These are phyloP conservation scores for Skeletonema grethae DNA, from an alignment of 108 stramenopile genomes.

Conservation along the genomic window DNA sequence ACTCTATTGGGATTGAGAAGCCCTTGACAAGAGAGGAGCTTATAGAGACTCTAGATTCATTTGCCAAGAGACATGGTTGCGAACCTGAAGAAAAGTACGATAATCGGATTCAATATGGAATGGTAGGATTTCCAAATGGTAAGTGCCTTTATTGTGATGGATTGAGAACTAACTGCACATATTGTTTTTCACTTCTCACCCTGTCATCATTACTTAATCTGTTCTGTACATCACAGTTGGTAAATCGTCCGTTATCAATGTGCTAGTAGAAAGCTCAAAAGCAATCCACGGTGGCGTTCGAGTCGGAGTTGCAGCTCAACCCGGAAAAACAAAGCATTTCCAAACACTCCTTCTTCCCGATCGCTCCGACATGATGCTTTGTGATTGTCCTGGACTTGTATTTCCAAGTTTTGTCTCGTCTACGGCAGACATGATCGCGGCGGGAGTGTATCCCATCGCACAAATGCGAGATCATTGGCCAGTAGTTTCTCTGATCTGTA, in stretches of 20 bases:
- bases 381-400: slow-evolving; percentile 99
- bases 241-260: slow-evolving; percentile 97
- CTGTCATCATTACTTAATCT: not conserved
- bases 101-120: slow-evolving; percentile 86
- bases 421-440: slow-evolving; percentile 94
- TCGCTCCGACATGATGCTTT: slow-evolving; percentile 86
- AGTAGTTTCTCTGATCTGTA: slow-evolving; percentile 86
- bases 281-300: slow-evolving; percentile 88
- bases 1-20: slow-evolving; percentile 50
- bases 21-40: slow-evolving; percentile 78
- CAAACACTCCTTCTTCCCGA: slow-evolving; percentile 95
- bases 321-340: slow-evolving; percentile 99
- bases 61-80: slow-evolving; percentile 70
- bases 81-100: slow-evolving; percentile 62
- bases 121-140: slow-evolving; percentile 87
- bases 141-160: not conserved
- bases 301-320: slow-evolving; percentile 96
- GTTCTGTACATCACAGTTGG: slow-evolving; percentile 78
- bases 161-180: too few species aligned
- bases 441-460: slow-evolving; percentile 97
- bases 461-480: slow-evolving; percentile 97
- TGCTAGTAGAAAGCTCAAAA: slow-evolving; percentile 89
- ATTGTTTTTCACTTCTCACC: not conserved
- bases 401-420: slow-evolving; percentile 98
- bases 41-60: slow-evolving; percentile 58